Evolutionary conservation across 2,329 filamentous ascomycete species (phyloP).

Genomic region (Neofusicoccum parvum): DNA sequence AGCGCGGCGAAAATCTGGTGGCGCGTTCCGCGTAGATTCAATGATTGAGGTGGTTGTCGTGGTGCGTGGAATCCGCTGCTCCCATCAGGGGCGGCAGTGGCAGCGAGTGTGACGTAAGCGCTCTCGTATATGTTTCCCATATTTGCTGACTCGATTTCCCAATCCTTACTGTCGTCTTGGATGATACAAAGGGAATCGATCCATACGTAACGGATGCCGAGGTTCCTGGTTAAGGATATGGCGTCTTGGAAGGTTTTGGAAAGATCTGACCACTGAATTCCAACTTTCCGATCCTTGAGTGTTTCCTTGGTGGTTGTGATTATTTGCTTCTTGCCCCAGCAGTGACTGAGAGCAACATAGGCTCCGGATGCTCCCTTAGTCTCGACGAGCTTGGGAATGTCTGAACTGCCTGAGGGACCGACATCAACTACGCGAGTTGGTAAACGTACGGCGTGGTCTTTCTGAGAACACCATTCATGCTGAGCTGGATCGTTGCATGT

Average conservation of each 20-base stretch:
- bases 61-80: background rate
- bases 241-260: conserved; percentile 23
- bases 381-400: conserved; percentile 14
- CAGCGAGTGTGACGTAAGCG: conserved; percentile 8
- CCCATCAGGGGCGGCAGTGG: background rate
- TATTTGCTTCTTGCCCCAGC: conserved; percentile 29
- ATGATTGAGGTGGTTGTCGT: background rate
- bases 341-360: conserved; percentile 30
- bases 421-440: conserved; percentile 29
- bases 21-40: background rate
- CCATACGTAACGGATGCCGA: conserved; percentile 23
- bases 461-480: background rate
- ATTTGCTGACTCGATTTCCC: conserved; percentile 2
- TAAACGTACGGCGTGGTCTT: background rate
- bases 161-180: conserved; percentile 19
- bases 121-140: conserved; percentile 16
- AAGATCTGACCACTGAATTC: background rate
- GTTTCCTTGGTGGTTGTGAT: conserved; percentile 28
- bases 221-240: background rate
- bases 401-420: background rate
- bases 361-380: conserved; percentile 16
- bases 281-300: background rate
- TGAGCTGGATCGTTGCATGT: background rate
- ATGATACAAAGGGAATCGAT: conserved; percentile 26
- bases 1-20: background rate